Evolutionary conservation across 2,329 filamentous ascomycete species (phyloP).

Genomic region (Diaporthe sp.): DNA sequence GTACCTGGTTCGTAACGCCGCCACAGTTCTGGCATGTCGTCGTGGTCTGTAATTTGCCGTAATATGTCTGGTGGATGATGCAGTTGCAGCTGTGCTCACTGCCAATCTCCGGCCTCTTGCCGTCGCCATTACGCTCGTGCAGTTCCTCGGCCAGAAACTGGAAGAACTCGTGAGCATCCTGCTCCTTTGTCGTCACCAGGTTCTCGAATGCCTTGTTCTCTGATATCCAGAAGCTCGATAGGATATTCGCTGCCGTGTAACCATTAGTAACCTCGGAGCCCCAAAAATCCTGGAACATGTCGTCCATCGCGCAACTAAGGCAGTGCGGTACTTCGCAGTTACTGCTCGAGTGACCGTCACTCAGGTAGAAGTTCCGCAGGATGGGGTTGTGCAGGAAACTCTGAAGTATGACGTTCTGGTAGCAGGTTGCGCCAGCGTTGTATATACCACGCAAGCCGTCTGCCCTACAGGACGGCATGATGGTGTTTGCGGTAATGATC

Average conservation of each 20-base stretch:
- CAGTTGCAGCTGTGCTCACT: slow-evolving; percentile 82
- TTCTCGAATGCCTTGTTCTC: slow-evolving; percentile 80
- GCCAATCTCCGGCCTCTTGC: slow-evolving; percentile 71
- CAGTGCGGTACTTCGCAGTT: slow-evolving; percentile 78
- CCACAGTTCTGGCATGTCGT: slow-evolving; percentile 92
- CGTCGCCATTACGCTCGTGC: slow-evolving; percentile 84
- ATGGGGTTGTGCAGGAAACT: slow-evolving; percentile 94
- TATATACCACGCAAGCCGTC: slow-evolving; percentile 93
- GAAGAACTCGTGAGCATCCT: slow-evolving; percentile 98
- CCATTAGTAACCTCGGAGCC: slow-evolving; percentile 85
- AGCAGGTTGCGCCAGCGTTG: slow-evolving; percentile 98
- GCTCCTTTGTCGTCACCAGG: slow-evolving; percentile 91
- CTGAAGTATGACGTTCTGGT: slow-evolving; percentile 96
- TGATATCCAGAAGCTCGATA: slow-evolving; percentile 91
- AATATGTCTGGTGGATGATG: slow-evolving; percentile 94
- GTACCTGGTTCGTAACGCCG: slow-evolving; percentile 84
- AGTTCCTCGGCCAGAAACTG: slow-evolving; percentile 95
- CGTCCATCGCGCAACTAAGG: slow-evolving; percentile 79
- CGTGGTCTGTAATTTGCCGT: slow-evolving; percentile 89
- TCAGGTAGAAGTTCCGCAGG: slow-evolving; percentile 91
- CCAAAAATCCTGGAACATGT: slow-evolving; percentile 81
- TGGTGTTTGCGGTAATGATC: slow-evolving; percentile 84
- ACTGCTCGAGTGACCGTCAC: slow-evolving; percentile 85
- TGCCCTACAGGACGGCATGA: slow-evolving; percentile 84
- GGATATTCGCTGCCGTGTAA: slow-evolving; percentile 89